These are phyloP conservation scores for Phytophthora agathidicida DNA, from an alignment of 352 stramenopile genomes.

Conservation along the genomic window DNA sequence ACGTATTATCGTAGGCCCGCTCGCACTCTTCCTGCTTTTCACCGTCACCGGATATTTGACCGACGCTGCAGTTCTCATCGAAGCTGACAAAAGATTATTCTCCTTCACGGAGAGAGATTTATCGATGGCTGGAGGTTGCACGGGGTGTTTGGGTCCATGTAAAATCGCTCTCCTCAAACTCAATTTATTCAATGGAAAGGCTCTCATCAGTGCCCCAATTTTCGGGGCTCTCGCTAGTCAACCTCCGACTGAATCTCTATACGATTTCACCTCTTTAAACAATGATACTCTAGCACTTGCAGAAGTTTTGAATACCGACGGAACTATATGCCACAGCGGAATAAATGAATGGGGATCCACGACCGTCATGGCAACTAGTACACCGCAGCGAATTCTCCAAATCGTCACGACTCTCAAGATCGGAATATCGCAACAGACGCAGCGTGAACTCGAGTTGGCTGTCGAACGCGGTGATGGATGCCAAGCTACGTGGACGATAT, in stretches of 20 bases:
- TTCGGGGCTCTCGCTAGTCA: not conserved
- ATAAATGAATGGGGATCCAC: constrained; percentile 23
- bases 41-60: constrained; percentile 10
- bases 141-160: constrained; percentile 14
- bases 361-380: not conserved
- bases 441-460: constrained; percentile 1
- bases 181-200: not conserved
- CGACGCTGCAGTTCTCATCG: constrained; percentile 10
- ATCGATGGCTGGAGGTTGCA: constrained; percentile 19
- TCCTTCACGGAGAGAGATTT: constrained; percentile 14
- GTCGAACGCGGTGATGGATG: not conserved
- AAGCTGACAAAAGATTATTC: constrained; percentile 22
- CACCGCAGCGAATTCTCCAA: not conserved
- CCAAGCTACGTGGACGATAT: constrained; percentile 7
- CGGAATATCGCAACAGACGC: not conserved
- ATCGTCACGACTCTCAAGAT: constrained; percentile 1
- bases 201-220: not conserved
- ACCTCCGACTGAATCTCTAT: not conserved
- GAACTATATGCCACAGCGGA: constrained; percentile 18
- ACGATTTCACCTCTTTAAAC: constrained; percentile 16
- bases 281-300: constrained; percentile 2
- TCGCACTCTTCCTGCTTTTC: constrained; percentile 6
- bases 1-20: constrained; percentile 16
- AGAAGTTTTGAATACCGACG: not conserved
- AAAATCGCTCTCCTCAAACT: constrained; percentile 18